phyloP scores from a whole-genome alignment of 352 stramenopile genomes.

The Globisporangium apiculatum region DNA sequence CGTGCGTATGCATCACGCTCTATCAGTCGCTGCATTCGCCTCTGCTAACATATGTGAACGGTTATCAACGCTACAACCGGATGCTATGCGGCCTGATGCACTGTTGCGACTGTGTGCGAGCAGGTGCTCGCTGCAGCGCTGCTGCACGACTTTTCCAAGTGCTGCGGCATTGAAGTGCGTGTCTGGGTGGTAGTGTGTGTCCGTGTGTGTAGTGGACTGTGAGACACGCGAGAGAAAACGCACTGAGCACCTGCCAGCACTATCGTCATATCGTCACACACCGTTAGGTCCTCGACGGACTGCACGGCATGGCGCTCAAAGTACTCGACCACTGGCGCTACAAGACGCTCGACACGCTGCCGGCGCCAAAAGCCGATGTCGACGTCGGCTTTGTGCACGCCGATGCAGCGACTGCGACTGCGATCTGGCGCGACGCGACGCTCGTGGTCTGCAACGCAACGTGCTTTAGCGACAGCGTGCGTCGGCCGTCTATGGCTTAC shows the following conservation, averaged over 20 bases:
- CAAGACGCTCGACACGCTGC: conserved; percentile 47
- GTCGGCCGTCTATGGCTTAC: conserved; percentile 1
- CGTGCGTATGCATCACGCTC: conserved; percentile 16
- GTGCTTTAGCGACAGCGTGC: conserved; percentile 61
- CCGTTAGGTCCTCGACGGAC: conserved; percentile 30
- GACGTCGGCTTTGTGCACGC: conserved; percentile 50
- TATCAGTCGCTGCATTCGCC: neutral
- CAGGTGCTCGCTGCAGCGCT: conserved; percentile 52
- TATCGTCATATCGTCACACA: conserved; percentile 3
- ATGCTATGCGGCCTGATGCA: neutral
- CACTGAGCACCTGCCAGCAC: neutral
- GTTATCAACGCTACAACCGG: neutral
- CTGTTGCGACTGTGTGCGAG: no score
- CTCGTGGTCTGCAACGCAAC: conserved; percentile 65
- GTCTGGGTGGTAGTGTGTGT: neutral
- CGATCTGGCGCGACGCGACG: conserved; percentile 51
- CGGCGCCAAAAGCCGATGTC: conserved; percentile 38
- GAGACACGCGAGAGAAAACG: neutral
- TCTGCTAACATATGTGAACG: neutral
- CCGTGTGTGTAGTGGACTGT: neutral
- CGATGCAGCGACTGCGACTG: conserved; percentile 29
- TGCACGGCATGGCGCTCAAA: conserved; percentile 53
- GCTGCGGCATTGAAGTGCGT: conserved; percentile 48
- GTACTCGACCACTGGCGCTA: conserved; percentile 61
- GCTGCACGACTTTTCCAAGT: conserved; percentile 62